These are phyloP conservation scores for Amaranthus tricolor DNA, from an alignment of 179 eudicot species.

Conservation along the genomic window DNA sequence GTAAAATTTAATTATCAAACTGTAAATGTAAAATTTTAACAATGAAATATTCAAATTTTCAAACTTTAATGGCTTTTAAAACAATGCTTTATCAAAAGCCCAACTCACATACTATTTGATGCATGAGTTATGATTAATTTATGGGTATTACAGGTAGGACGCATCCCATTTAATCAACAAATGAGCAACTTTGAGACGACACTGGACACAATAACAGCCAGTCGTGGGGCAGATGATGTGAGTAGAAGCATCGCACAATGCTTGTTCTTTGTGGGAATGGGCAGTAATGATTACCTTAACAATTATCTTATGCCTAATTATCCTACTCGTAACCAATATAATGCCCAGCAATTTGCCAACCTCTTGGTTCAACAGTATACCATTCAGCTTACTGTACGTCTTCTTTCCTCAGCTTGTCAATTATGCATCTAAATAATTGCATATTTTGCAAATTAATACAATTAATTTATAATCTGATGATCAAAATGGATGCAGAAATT, in stretches of 20 bases:
- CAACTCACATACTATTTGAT: too few species aligned
- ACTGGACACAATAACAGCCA: constrained; percentile 48
- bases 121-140: not conserved
- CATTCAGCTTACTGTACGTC: constrained; percentile 64
- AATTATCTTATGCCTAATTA: constrained; percentile 94
- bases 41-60: too few species aligned
- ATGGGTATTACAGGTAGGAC: constrained; percentile 45
- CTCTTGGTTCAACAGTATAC: constrained; percentile 59
- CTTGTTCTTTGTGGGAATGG: constrained; percentile 87
- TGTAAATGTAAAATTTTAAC: too few species aligned
- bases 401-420: not conserved
- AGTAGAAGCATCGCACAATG: constrained; percentile 45
- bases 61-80: too few species aligned
- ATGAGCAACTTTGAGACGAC: constrained; percentile 67
- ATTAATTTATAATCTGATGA: too few species aligned
- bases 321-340: constrained; percentile 54
- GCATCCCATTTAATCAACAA: constrained; percentile 83
- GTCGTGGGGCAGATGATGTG: constrained; percentile 43
- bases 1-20: too few species aligned
- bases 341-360: constrained; percentile 60
- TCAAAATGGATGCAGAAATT: constrained; percentile 29
- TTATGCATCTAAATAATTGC: not conserved
- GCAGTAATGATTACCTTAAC: constrained; percentile 94
- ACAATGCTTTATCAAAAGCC: too few species aligned
- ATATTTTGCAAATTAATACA: too few species aligned